Conservation (phyloP, 2,329 filamentous ascomycete genomes). For the Xenoacremonium recifei region DNA sequence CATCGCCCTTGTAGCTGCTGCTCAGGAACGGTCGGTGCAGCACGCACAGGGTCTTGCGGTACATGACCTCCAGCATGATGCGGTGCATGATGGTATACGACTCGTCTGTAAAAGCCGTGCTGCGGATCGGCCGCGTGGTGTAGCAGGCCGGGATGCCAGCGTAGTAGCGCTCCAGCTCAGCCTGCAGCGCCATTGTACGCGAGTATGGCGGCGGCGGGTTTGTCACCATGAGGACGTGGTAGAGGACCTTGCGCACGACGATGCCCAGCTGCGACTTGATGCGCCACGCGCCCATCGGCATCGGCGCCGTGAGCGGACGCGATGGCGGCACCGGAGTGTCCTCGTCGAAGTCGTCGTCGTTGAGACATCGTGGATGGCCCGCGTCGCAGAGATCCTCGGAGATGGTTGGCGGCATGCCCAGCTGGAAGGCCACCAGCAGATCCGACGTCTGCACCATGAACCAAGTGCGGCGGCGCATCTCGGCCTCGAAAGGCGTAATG, state of each 20-base stretch:
- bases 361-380: conserved; percentile 43
- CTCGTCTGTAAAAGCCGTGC: conserved; percentile 42
- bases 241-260: conserved; percentile 43
- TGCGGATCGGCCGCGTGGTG: conserved; percentile 39
- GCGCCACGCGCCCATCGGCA: conserved; percentile 41
- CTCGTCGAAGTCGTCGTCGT: conserved; percentile 53
- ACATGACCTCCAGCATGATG: conserved; percentile 47
- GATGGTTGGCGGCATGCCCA: conserved; percentile 52
- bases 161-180: conserved; percentile 37
- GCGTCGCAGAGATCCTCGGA: conserved; percentile 47
- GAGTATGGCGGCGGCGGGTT: conserved; percentile 36
- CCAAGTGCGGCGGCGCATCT: conserved; percentile 51
- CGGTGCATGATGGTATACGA: conserved; percentile 47
- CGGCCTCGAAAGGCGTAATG: conserved; percentile 47
- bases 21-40: conserved; percentile 49
- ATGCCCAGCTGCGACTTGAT: conserved; percentile 43
- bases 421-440: conserved; percentile 48
- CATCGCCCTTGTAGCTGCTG: conserved; percentile 33
- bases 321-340: conserved; percentile 40
- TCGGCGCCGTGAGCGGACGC: conserved; percentile 41
- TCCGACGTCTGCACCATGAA: conserved; percentile 47
- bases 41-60: conserved; percentile 47
- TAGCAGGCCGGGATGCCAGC: conserved; percentile 37
- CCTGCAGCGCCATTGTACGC: conserved; percentile 34
- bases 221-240: conserved; percentile 37